phyloP scores from a whole-genome alignment of 1,284 basidiomycete species.

The Trichosporon coremiiforme region DNA sequence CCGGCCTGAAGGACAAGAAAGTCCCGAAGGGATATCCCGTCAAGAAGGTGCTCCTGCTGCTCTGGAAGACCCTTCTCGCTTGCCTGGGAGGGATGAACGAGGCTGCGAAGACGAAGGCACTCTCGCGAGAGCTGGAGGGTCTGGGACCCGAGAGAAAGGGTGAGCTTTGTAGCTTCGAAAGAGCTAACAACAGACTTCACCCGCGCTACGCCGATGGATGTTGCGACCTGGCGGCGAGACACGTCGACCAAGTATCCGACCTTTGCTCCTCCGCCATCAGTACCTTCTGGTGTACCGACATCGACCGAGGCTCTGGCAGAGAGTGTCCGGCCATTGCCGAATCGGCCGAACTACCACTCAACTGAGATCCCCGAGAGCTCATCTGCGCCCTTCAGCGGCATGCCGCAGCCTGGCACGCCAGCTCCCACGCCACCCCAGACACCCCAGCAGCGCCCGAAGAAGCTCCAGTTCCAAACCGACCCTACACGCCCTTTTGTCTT shows the following conservation, averaged over 20 bases:
- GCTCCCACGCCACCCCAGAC: slow-evolving; percentile 86
- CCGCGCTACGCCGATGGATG: slow-evolving; percentile 84
- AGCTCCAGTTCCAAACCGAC: slow-evolving; percentile 98
- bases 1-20: slow-evolving; percentile 87
- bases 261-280: slow-evolving; percentile 66
- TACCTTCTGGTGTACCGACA: slow-evolving; percentile 50
- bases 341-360: slow-evolving; percentile 84
- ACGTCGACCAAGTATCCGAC: slow-evolving; percentile 93
- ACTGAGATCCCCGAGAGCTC: slow-evolving; percentile 43
- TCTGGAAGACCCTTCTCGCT: slow-evolving; percentile 93
- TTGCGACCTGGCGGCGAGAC: slow-evolving; percentile 82
- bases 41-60: slow-evolving; percentile 78
- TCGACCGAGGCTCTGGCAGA: slow-evolving; percentile 71
- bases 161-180: slow-evolving; percentile 29
- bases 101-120: slow-evolving; percentile 75
- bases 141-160: slow-evolving; percentile 67
- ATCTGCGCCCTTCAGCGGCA: slow-evolving; percentile 29
- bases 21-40: slow-evolving; percentile 88
- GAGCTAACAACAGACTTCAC: slow-evolving; percentile 59
- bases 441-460: slow-evolving; percentile 80
- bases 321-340: slow-evolving; percentile 85
- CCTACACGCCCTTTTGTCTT: slow-evolving; percentile 92
- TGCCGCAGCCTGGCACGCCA: slow-evolving; percentile 70
- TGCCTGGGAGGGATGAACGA: slow-evolving; percentile 92
- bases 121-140: slow-evolving; percentile 79